Evolutionary conservation across 2,329 filamentous ascomycete genomes (phyloP), one percentile per base, ranked within the genome.

Genomic region (Monilinia polystroma): DNA sequence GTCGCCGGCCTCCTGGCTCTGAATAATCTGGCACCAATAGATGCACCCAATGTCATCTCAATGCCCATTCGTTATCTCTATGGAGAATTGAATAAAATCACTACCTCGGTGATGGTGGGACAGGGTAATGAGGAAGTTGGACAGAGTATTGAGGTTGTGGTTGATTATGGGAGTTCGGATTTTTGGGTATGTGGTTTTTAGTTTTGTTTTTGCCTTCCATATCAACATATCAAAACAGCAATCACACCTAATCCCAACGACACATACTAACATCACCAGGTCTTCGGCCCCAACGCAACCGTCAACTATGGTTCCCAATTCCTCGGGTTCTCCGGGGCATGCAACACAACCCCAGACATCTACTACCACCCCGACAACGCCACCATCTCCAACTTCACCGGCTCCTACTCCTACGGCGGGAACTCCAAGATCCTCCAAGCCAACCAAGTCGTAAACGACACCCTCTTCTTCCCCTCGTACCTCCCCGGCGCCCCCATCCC

Each of bases 141-240:
- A 7, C 53, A 45, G 20, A 35, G 38, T 18, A 64, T 64, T 12
- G 63, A 64, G 43, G 63, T 64, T 0, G 63, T 64, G 52, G 63
- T 64, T 57, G 63, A 64, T 64, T 64, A 47, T 57, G 63, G 63
- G 29, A 64, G 63, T 57, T 23, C 29, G 52, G 53, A 57, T n/a
- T 64, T 64, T 57, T 64, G 63, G 63, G 63, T 64, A 64, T 26
- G 11, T 14, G 16, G 20, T 43, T 49, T 49, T 16, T 43, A 7
- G 7, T 56, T 26, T 12, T 26, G 1, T 43, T 12, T 41, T 26
- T 47, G 18, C 2, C 43, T 20, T 20, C 7, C 43, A 6, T n/a
- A 20, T 20, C 20, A 10, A 10, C 18, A 47, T n/a, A 45, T 35
- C 32, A 35, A 35, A 3, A 35, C 32, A 35, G 4, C 32, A 6